These are phyloP conservation scores for Blastocystis sp. DNA, from an alignment of 352 stramenopile species.

Conservation along the genomic window DNA sequence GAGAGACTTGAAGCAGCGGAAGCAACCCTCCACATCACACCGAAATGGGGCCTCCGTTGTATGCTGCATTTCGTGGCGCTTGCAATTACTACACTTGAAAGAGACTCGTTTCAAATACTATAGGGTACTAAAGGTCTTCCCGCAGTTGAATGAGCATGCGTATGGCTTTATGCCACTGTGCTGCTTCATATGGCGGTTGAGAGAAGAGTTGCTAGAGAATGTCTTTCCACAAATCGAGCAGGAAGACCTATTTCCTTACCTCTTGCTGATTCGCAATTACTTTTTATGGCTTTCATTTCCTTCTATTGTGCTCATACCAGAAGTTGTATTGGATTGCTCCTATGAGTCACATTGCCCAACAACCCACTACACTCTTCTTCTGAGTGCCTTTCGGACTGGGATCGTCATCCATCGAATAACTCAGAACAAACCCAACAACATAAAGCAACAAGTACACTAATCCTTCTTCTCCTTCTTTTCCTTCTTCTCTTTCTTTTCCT, in stretches of 20 bases:
- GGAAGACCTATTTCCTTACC: background rate
- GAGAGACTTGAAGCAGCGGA: constrained; percentile 26
- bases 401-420: no score
- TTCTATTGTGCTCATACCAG: no score
- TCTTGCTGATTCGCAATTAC: background rate
- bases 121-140: constrained; percentile 45
- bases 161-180: constrained; percentile 58
- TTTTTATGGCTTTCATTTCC: no score
- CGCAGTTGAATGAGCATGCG: constrained; percentile 61
- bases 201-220: constrained; percentile 44
- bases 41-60: constrained; percentile 29
- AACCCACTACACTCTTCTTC: no score
- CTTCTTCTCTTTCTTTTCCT: constrained; percentile 64
- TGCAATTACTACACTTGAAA: constrained; percentile 38
- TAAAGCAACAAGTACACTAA: background rate
- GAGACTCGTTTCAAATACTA: background rate
- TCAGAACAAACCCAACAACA: background rate
- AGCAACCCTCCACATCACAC: constrained; percentile 15
- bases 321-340: no score
- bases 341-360: no score
- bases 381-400: no score
- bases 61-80: constrained; percentile 55
- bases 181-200: constrained; percentile 45
- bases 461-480: constrained; percentile 51
- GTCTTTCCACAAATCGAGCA: constrained; percentile 31